These are phyloP conservation scores for Phlyctochytrium arcticum DNA, from an alignment of 192 early-diverging fungal genomes.

Conservation along the genomic window DNA sequence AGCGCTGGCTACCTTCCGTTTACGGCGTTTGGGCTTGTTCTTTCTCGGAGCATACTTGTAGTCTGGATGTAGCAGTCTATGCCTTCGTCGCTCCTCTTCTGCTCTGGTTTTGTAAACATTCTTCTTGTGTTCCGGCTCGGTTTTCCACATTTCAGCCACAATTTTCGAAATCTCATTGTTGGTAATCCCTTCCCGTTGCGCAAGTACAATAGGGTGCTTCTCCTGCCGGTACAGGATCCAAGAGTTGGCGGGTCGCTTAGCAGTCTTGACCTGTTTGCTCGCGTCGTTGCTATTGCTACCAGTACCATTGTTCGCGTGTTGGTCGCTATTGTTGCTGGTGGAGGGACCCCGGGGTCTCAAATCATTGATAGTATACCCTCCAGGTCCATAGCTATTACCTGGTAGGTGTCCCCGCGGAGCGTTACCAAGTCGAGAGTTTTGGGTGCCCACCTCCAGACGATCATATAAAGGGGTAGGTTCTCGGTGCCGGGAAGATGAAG, in stretches of 20 bases:
- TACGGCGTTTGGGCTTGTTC: conserved; percentile 25
- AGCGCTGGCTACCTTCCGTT: conserved; percentile 1
- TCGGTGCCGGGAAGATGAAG: background rate
- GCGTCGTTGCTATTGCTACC: background rate
- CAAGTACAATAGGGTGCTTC: conserved; percentile 48
- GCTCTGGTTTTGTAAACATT: conserved; percentile 42
- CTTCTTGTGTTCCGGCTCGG: conserved; percentile 49
- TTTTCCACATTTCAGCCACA: conserved; percentile 53
- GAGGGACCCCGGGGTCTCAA: background rate
- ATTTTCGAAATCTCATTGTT: conserved; percentile 58
- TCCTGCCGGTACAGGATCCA: conserved; percentile 58
- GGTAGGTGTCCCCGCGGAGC: background rate
- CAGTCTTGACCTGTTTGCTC: background rate
- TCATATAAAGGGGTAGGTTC: background rate
- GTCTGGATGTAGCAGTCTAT: conserved; percentile 52
- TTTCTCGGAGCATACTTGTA: conserved; percentile 60
- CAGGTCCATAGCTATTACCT: background rate
- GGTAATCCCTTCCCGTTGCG: conserved; percentile 41
- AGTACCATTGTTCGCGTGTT: background rate
- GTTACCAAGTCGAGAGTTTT: background rate
- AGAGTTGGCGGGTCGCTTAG: conserved; percentile 44
- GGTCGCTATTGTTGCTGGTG: background rate
- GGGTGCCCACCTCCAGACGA: background rate
- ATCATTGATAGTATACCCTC: background rate
- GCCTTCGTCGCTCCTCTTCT: conserved; percentile 47